Percentiles rank a stretch among this genome's conserved stretches.
Evolutionary conservation across 2,329 filamentous ascomycete genomes (phyloP).

Genomic region (Botrytis hyacinthi): DNA sequence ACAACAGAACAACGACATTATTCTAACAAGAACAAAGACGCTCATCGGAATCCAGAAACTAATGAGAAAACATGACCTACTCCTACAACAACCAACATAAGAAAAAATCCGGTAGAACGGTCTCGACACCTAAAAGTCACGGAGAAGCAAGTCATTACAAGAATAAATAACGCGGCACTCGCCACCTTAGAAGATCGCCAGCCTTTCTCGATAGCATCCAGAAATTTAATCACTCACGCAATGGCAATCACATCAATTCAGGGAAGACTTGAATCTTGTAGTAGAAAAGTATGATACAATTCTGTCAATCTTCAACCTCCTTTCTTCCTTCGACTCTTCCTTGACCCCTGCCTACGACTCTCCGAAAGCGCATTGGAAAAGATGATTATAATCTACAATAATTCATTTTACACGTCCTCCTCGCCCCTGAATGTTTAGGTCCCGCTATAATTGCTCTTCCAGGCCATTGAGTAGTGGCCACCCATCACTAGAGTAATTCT

Average conservation of each 20-base stretch:
- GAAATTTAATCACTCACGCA: neutral
- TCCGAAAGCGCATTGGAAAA: neutral
- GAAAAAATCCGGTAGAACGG: too few relatives aligned
- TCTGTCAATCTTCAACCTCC: neutral
- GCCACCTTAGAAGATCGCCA: too few relatives aligned
- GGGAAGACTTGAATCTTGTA: neutral
- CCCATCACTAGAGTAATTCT: neutral
- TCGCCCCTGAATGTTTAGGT: neutral
- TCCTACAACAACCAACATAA: too few relatives aligned
- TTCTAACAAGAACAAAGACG: neutral
- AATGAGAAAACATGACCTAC: neutral
- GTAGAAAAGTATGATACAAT: constrained; percentile 10
- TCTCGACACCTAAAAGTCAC: neutral
- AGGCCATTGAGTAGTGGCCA: neutral
- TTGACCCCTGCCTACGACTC: neutral
- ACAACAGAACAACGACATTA: neutral
- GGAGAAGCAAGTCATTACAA: neutral
- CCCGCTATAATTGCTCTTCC: neutral
- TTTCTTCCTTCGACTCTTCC: too few relatives aligned
- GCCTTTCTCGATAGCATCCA: too few relatives aligned
- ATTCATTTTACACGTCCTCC: neutral
- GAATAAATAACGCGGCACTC: neutral
- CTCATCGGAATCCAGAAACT: neutral
- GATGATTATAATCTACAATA: constrained; percentile 3
- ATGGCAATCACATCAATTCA: neutral